Conservation (phyloP, 148 eudicot genomes). For the Heliosperma pusillum region DNA sequence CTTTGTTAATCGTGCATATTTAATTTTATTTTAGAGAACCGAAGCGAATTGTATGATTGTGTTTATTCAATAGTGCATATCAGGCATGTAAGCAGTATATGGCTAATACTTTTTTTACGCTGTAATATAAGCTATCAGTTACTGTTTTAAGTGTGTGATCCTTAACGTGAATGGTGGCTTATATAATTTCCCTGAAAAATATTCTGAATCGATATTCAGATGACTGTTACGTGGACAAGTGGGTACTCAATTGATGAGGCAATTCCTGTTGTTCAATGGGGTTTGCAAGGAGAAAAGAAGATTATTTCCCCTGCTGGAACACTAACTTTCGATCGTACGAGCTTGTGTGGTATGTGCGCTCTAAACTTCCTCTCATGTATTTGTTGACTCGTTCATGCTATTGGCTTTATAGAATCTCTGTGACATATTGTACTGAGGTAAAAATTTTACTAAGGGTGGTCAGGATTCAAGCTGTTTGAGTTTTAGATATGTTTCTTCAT, state of each 20-base stretch:
- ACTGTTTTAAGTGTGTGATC: not conserved
- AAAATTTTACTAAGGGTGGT: not conserved
- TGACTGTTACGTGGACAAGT: constrained; percentile 38
- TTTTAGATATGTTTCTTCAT: not conserved
- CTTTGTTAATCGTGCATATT: not conserved
- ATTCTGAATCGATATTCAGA: constrained; percentile 18
- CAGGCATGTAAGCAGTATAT: not conserved
- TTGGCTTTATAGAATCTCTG: not conserved
- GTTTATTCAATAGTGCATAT: not conserved
- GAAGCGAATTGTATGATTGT: not conserved
- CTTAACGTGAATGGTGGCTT: not conserved
- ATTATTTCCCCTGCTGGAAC: constrained; percentile 30
- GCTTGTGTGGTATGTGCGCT: constrained; percentile 30
- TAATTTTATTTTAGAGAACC: not conserved
- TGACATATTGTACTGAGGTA: not conserved
- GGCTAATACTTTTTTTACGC: not conserved
- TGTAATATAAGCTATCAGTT: not conserved
- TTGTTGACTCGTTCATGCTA: constrained; percentile 6
- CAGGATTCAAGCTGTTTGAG: not conserved
- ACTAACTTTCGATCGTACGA: constrained; percentile 27
- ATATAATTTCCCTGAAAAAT: not conserved
- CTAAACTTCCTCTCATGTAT: not conserved
- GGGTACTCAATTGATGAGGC: constrained; percentile 32
- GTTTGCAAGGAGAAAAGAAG: constrained; percentile 7
- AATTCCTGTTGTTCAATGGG: constrained; percentile 32